A percentile compares a stretch with the other conserved stretches of the same genome.
These are phyloP conservation scores for Aquanectria penicillioides DNA, from an alignment of 2,329 filamentous ascomycete genomes.

Conservation along the genomic window DNA sequence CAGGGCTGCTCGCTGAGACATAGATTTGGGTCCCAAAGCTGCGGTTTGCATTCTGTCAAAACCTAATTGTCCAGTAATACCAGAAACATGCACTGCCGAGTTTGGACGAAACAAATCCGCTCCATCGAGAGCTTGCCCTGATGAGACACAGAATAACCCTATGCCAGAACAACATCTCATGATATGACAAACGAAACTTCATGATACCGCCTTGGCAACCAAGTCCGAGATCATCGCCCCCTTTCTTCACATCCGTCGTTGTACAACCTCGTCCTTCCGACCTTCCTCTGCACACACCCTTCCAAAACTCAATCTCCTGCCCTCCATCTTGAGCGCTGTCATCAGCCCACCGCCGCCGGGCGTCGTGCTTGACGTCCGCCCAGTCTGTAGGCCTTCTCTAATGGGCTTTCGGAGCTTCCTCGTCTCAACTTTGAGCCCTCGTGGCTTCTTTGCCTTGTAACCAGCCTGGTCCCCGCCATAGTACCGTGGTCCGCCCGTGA, in stretches of 20 bases:
- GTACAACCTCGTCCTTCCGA: constrained; percentile 31
- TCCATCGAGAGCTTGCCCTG: no score
- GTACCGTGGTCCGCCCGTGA: constrained; percentile 8
- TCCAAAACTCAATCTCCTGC: constrained; percentile 19
- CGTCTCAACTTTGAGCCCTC: constrained; percentile 38
- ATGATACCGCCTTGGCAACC: constrained; percentile 2
- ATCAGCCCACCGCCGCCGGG: constrained; percentile 22
- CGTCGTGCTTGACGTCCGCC: constrained; percentile 25
- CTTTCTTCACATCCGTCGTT: constrained; percentile 23
- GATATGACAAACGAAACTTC: constrained; percentile 12
- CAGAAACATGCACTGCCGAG: no score
- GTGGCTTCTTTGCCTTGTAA: constrained; percentile 40
- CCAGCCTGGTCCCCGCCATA: constrained; percentile 10
- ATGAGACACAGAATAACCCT: no score
- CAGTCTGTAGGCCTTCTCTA: constrained; percentile 28
- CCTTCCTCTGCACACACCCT: background rate
- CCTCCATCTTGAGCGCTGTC: constrained; percentile 32
- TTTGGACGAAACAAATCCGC: no score
- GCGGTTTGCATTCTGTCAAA: no score
- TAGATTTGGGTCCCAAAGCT: no score
- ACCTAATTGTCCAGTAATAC: no score
- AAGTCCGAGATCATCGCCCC: constrained; percentile 10
- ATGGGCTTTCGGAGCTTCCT: constrained; percentile 34
- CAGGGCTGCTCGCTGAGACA: no score
- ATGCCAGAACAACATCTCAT: constrained; percentile 2